Conservation (phyloP, 2,329 filamentous ascomycete genomes). For the Bisporella sp. region DNA sequence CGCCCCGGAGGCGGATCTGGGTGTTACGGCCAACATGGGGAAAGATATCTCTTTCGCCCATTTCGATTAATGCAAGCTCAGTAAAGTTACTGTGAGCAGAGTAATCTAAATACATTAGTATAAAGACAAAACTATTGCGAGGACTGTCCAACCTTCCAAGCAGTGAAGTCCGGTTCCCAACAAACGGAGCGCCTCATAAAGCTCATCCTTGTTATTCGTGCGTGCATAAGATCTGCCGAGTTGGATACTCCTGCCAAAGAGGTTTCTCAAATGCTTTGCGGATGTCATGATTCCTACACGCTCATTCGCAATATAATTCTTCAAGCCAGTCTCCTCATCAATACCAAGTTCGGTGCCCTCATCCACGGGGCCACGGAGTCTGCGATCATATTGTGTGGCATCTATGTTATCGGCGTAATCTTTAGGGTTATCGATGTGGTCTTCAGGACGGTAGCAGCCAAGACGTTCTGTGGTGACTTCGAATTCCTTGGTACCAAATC, state of each 20-base stretch:
- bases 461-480: slow-evolving; percentile 75
- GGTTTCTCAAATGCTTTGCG: slow-evolving; percentile 64
- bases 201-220: slow-evolving; percentile 63
- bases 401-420: slow-evolving; percentile 87
- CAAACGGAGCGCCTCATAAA: slow-evolving; percentile 80
- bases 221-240: slow-evolving; percentile 69
- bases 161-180: slow-evolving; percentile 87
- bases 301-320: slow-evolving; percentile 94
- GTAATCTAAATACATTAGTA: slow-evolving; percentile 49
- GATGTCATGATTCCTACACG: slow-evolving; percentile 72
- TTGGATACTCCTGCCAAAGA: slow-evolving; percentile 69
- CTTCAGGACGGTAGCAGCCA: slow-evolving; percentile 74
- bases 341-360: slow-evolving; percentile 72
- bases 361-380: slow-evolving; percentile 76
- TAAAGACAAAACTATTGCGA: not conserved
- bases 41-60: slow-evolving; percentile 76
- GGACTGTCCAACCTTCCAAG: slow-evolving; percentile 46
- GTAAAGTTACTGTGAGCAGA: slow-evolving; percentile 91
- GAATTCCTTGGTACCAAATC: slow-evolving; percentile 77
- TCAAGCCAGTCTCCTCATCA: slow-evolving; percentile 70
- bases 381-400: slow-evolving; percentile 72
- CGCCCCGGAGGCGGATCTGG: slow-evolving; percentile 62
- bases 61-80: slow-evolving; percentile 79
- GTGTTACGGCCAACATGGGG: slow-evolving; percentile 78
- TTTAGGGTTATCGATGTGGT: slow-evolving; percentile 74